phyloP scores from a whole-genome alignment of 768 basidiomycete genomes.

The Tubosaeta sp. region DNA sequence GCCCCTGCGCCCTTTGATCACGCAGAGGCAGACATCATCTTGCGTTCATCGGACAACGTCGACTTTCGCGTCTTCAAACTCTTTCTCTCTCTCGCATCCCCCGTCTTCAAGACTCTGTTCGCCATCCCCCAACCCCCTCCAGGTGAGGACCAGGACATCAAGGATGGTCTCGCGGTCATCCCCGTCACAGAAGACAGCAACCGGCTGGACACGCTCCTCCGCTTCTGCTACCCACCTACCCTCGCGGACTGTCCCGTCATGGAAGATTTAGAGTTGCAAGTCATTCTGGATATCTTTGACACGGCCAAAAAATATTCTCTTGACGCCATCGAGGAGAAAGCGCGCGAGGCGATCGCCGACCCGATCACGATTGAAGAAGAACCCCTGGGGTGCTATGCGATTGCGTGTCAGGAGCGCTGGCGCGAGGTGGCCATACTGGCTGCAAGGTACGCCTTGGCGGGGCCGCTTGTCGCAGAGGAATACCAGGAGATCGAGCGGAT shows the following conservation, averaged over 20 bases:
- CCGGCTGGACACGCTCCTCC: constrained; percentile 21
- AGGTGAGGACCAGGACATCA: constrained; percentile 7
- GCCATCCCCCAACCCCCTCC: constrained; percentile 23
- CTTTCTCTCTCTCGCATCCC: constrained; percentile 33
- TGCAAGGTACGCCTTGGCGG: constrained; percentile 26
- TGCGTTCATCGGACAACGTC: constrained; percentile 25
- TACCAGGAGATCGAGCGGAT: constrained; percentile 28
- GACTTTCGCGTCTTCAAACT: constrained; percentile 31
- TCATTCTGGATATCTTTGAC: constrained; percentile 6
- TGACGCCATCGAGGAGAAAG: constrained; percentile 12
- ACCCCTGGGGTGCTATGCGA: constrained; percentile 29
- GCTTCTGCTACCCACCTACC: constrained; percentile 26
- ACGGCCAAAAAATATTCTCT: constrained; percentile 18
- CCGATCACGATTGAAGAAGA: constrained; percentile 17
- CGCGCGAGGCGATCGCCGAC: constrained; percentile 14
- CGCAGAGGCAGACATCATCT: constrained; percentile 18
- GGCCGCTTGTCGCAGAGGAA: constrained; percentile 21
- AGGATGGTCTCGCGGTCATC: constrained; percentile 20
- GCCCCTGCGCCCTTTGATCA: constrained; percentile 24
- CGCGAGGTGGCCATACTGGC: constrained; percentile 23
- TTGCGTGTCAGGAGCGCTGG: constrained; percentile 22
- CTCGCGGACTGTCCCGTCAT: constrained; percentile 15
- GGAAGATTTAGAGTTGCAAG: constrained; percentile 10
- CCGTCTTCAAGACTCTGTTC: constrained; percentile 33
- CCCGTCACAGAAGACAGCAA: constrained; percentile 17